Evolutionary conservation across 345 rosid species (phyloP).

Genomic region (Clausena lansium): DNA sequence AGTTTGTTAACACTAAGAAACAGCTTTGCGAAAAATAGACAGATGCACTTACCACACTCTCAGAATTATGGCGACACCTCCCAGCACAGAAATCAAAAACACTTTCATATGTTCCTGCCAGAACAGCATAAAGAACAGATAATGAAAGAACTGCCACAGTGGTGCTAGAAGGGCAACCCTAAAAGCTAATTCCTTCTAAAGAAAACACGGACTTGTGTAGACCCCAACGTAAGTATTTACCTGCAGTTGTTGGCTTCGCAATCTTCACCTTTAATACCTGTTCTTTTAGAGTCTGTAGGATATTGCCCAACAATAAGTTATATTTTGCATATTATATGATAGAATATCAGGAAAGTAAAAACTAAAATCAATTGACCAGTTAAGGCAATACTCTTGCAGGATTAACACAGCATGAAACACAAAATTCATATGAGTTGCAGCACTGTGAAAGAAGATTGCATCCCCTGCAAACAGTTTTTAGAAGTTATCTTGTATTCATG

Average conservation of each 20-base stretch:
- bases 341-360: slow-evolving; percentile 7
- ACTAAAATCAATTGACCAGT: slow-evolving; percentile 2
- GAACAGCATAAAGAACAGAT: background rate
- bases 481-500: background rate
- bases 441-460: slow-evolving; percentile 78
- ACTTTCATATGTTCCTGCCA: slow-evolving; percentile 61
- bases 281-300: slow-evolving; percentile 56
- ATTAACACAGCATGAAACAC: slow-evolving; percentile 87
- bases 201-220: background rate
- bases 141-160: background rate
- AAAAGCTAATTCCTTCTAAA: background rate
- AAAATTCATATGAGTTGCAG: slow-evolving; percentile 83
- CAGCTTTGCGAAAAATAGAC: background rate
- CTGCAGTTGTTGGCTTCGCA: slow-evolving; percentile 86
- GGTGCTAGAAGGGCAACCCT: background rate
- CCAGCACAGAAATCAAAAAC: slow-evolving; percentile 95
- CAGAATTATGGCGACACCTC: slow-evolving; percentile 93
- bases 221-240: slow-evolving; percentile 30
- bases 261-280: slow-evolving; percentile 58
- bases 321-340: slow-evolving; percentile 11
- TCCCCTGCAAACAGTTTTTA: slow-evolving; percentile 46
- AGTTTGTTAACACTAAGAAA: background rate
- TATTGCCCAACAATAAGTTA: slow-evolving; percentile 16
- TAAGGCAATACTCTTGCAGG: slow-evolving; percentile 60
- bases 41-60: slow-evolving; percentile 71